Conservation (phyloP, 306 rosid species). For the Rosa multiflora region DNA sequence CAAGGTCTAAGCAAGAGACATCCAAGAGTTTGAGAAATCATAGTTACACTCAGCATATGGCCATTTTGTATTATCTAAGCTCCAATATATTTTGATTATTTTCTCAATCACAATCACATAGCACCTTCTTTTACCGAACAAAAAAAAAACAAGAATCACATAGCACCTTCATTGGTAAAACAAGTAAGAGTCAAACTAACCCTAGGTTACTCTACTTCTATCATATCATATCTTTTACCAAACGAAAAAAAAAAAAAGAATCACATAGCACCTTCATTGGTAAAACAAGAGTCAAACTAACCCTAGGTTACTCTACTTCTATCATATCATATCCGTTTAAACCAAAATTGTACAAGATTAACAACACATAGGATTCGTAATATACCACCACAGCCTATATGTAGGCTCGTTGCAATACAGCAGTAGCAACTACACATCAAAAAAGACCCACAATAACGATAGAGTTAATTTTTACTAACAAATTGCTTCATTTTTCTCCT, state of each 20-base stretch:
- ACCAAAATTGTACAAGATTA: neutral
- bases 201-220: neutral
- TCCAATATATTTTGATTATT: neutral
- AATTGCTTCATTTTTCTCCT: neutral
- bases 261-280: neutral
- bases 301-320: neutral
- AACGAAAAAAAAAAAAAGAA: too few species aligned
- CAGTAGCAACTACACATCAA: neutral
- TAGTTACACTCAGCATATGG: neutral
- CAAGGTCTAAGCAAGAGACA: neutral
- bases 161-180: neutral
- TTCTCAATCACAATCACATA: neutral
- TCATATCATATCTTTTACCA: neutral
- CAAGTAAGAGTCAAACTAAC: neutral
- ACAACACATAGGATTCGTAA: neutral
- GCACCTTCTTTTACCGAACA: too few species aligned
- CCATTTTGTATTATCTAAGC: neutral
- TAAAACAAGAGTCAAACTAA: conserved; percentile 1
- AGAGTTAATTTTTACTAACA: neutral
- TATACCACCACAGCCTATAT: neutral
- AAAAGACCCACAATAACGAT: neutral
- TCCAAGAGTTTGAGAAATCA: neutral
- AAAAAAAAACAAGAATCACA: too few species aligned
- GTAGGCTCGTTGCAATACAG: neutral
- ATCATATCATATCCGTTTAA: neutral